Conservation (phyloP, 768 basidiomycete species). For the Phallus indusiatus region DNA sequence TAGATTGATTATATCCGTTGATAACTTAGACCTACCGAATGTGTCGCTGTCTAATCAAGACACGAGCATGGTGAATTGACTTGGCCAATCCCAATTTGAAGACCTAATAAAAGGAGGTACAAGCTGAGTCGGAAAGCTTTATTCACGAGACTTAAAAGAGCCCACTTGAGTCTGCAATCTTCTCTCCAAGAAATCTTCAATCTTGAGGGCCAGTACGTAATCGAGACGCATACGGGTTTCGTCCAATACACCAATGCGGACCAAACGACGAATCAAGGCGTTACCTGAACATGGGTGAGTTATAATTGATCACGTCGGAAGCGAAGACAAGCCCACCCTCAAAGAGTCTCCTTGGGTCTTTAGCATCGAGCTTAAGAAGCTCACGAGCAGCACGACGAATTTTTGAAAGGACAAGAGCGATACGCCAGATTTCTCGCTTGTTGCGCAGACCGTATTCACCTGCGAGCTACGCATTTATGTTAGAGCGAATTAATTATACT, state of each 20-base stretch:
- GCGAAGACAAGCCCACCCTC: slow-evolving; percentile 44
- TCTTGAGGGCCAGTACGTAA: slow-evolving; percentile 99
- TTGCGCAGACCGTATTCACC: slow-evolving; percentile 99
- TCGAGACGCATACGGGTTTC: slow-evolving; percentile 99
- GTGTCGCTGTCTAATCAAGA: slow-evolving; percentile 95
- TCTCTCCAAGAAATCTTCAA: slow-evolving; percentile 99
- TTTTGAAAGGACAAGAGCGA: slow-evolving; percentile 95
- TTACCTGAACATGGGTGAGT: slow-evolving; percentile 36
- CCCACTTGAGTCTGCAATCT: slow-evolving; percentile 82
- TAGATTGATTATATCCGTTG: not conserved
- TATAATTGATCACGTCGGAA: slow-evolving; percentile 13
- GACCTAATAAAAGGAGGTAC: slow-evolving; percentile 30
- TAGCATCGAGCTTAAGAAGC: slow-evolving; percentile 98
- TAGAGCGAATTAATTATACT: not conserved
- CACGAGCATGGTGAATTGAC: slow-evolving; percentile 97
- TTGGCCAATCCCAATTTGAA: slow-evolving; percentile 99
- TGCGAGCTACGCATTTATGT: slow-evolving; percentile 60
- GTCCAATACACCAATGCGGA: slow-evolving; percentile 99
- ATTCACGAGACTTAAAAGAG: not conserved
- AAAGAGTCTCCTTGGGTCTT: slow-evolving; percentile 99
- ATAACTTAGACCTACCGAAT: slow-evolving; percentile 62
- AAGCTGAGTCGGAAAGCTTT: not conserved
- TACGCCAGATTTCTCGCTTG: slow-evolving; percentile 99
- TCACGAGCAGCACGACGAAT: slow-evolving; percentile 99
- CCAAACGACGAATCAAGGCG: slow-evolving; percentile 90